Conservation (phyloP, 805 yeast species). For the Komagataella pastoris region DNA sequence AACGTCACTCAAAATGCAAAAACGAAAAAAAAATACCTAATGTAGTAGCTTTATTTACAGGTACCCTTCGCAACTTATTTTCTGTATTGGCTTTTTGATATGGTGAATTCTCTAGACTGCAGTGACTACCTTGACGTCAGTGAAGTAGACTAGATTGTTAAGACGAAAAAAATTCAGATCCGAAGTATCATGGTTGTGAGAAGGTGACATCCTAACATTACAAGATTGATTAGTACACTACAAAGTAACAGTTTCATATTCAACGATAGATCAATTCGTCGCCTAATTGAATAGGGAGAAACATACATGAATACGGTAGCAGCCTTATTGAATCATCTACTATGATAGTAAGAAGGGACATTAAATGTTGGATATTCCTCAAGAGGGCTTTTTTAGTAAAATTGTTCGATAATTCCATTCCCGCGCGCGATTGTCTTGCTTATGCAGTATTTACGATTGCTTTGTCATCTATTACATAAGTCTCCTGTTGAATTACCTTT, state of each 20-base stretch:
- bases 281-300: too few species aligned
- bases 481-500: neutral
- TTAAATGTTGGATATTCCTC: too few species aligned
- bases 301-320: too few species aligned
- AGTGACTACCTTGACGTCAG: neutral
- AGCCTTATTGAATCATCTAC: too few species aligned
- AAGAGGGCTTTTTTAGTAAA: neutral
- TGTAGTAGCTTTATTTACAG: neutral
- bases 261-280: too few species aligned
- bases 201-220: neutral
- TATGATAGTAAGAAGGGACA: too few species aligned
- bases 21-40: neutral
- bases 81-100: neutral
- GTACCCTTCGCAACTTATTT: neutral
- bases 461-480: neutral
- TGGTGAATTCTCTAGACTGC: neutral
- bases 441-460: neutral
- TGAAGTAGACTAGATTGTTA: neutral
- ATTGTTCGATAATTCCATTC: neutral
- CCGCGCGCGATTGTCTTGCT: neutral
- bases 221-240: neutral
- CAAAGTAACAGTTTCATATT: neutral
- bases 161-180: slow-evolving; percentile 2
- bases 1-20: neutral
- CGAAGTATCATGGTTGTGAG: neutral